phyloP scores from a whole-genome alignment of 2,329 filamentous ascomycete species.

The Pyrenochaeta sp. region DNA sequence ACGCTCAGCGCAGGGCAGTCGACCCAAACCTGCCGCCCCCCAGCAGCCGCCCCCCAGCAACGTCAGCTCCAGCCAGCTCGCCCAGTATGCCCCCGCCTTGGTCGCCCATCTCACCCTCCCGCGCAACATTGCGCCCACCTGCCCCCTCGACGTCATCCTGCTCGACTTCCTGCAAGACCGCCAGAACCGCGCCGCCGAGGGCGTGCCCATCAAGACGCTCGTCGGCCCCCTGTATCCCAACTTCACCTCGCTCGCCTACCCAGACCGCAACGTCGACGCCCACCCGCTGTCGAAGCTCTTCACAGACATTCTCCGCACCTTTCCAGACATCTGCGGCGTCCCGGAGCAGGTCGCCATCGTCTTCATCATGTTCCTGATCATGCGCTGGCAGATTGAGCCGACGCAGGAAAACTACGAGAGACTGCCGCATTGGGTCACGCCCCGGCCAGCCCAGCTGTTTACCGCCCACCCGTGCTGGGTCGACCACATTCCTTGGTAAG shows the following conservation, averaged over 20 bases:
- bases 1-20: constrained; percentile 56
- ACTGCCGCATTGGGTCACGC: constrained; percentile 76
- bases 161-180: constrained; percentile 79
- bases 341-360: constrained; percentile 84
- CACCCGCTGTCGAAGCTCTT: constrained; percentile 86
- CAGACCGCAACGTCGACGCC: constrained; percentile 66
- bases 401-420: constrained; percentile 81
- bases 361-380: constrained; percentile 85
- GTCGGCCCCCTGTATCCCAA: constrained; percentile 82
- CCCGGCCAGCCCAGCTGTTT: constrained; percentile 71
- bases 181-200: constrained; percentile 70
- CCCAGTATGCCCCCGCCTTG: constrained; percentile 41
- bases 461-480: constrained; percentile 80
- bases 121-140: constrained; percentile 72
- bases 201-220: constrained; percentile 70
- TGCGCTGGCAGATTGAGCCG: constrained; percentile 83
- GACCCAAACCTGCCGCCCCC: constrained; percentile 57
- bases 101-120: constrained; percentile 50
- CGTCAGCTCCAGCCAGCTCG: constrained; percentile 31
- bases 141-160: constrained; percentile 79
- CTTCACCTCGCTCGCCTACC: constrained; percentile 80
- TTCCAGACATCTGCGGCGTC: constrained; percentile 78
- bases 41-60: constrained; percentile 28
- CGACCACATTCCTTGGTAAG: constrained; percentile 77
- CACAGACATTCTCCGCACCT: constrained; percentile 84